phyloP scores from a whole-genome alignment of 192 early-diverging fungal genomes.

The Linnemannia schmuckeri region DNA sequence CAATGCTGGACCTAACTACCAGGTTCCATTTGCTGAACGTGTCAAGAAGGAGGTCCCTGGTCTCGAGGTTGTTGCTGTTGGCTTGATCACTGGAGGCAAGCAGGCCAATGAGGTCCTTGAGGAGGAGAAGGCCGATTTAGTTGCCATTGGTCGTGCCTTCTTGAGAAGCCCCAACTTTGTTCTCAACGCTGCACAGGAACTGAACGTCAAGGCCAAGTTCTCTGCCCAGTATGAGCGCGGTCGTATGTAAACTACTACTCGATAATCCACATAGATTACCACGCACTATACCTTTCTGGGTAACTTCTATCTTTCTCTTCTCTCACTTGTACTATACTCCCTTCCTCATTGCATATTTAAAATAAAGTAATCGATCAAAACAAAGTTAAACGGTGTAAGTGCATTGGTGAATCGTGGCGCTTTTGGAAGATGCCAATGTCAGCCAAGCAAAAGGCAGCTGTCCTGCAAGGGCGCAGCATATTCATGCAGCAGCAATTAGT shows the following conservation, averaged over 20 bases:
- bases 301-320: not conserved
- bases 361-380: not conserved
- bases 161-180: slow-evolving; percentile 78
- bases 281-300: not conserved
- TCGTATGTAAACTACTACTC: not conserved
- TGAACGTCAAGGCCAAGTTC: slow-evolving; percentile 73
- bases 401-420: not conserved
- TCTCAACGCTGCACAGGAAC: slow-evolving; percentile 69
- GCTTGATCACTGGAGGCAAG: slow-evolving; percentile 72
- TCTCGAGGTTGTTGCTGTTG: slow-evolving; percentile 73
- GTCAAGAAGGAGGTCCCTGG: slow-evolving; percentile 71
- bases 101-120: slow-evolving; percentile 82
- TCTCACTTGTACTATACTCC: not conserved
- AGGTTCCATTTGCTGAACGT: slow-evolving; percentile 77
- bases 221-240: slow-evolving; percentile 69
- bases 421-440: not conserved
- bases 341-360: not conserved
- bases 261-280: not conserved
- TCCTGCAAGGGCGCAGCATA: not conserved
- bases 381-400: not conserved
- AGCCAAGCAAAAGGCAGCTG: too few relatives aligned
- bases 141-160: slow-evolving; percentile 79
- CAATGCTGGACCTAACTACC: slow-evolving; percentile 62
- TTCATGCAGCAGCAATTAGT: not conserved
- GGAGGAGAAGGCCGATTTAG: slow-evolving; percentile 74